Evolutionary conservation across 257 asterid genomes (phyloP).

Genomic region (Solanum raphanifolium): DNA sequence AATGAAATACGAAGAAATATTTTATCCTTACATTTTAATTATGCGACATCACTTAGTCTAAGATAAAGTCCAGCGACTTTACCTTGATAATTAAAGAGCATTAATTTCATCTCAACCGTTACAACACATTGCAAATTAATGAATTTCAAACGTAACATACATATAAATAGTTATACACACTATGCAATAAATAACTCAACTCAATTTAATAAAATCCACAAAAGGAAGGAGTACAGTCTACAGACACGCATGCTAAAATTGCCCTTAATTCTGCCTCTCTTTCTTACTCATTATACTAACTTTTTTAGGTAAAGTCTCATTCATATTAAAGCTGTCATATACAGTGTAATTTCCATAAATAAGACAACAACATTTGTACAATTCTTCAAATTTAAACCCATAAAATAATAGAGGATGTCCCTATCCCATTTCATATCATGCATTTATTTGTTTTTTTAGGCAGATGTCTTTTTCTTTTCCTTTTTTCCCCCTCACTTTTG

Average conservation of each 20-base stretch:
- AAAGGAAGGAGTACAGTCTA: neutral
- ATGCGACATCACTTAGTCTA: neutral
- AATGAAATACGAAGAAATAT: neutral
- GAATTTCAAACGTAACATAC: neutral
- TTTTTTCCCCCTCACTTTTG: neutral
- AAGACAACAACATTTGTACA: neutral
- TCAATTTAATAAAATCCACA: neutral
- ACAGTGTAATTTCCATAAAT: neutral
- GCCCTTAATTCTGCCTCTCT: neutral
- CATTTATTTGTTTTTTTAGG: neutral
- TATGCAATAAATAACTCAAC: neutral
- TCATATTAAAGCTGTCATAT: neutral
- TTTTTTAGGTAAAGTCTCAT: neutral
- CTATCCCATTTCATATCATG: neutral
- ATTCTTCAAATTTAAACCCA: neutral
- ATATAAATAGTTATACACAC: neutral
- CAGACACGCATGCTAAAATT: conserved; percentile 1
- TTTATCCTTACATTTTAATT: neutral
- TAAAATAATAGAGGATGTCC: neutral
- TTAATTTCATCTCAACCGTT: neutral
- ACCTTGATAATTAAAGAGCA: neutral
- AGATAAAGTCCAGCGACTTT: neutral
- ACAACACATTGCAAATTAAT: neutral
- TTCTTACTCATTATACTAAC: neutral
- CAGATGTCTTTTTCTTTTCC: neutral